Percentiles rank a stretch among this genome's conserved stretches.
Conservation (phyloP, 768 basidiomycete genomes). For the Lepiota venenata region DNA sequence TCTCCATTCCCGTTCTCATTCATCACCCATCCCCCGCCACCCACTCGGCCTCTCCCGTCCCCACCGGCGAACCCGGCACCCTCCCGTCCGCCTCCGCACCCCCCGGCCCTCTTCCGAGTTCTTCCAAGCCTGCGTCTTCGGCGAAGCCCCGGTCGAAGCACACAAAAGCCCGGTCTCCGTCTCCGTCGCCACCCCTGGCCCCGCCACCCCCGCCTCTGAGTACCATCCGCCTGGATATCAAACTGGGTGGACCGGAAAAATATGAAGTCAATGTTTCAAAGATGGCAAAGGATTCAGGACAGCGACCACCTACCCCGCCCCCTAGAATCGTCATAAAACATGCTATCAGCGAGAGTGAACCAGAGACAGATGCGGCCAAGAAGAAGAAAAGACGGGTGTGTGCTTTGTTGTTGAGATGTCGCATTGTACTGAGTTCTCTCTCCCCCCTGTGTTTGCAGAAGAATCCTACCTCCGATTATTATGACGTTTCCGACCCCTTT, state of each 20-base stretch:
- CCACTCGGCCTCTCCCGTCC: conserved; percentile 13
- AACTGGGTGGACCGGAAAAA: conserved; percentile 66
- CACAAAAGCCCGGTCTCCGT: conserved; percentile 30
- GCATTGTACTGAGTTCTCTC: neutral
- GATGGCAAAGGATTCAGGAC: conserved; percentile 61
- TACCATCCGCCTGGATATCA: conserved; percentile 69
- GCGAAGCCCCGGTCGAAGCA: conserved; percentile 27
- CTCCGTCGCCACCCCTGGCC: conserved; percentile 59
- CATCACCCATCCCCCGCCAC: conserved; percentile 25
- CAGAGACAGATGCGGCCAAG: conserved; percentile 23
- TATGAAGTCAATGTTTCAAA: conserved; percentile 69
- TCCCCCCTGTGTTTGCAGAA: conserved; percentile 40
- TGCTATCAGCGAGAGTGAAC: conserved; percentile 46
- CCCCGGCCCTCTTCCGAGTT: conserved; percentile 19
- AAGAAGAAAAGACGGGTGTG: conserved; percentile 36
- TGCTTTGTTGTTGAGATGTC: neutral
- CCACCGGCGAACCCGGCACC: conserved; percentile 8
- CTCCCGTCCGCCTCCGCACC: conserved; percentile 30
- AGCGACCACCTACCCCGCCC: conserved; percentile 57
- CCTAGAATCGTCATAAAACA: conserved; percentile 45
- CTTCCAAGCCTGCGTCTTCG: conserved; percentile 23
- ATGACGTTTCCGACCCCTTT: conserved; percentile 90
- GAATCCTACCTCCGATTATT: conserved; percentile 65
- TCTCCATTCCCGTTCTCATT: conserved; percentile 29
- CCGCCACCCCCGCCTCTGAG: conserved; percentile 47